A percentile compares a stretch with the other conserved stretches of the same genome.
Conservation (phyloP, 352 stramenopile genomes). For the Phytophthora kernoviae region DNA sequence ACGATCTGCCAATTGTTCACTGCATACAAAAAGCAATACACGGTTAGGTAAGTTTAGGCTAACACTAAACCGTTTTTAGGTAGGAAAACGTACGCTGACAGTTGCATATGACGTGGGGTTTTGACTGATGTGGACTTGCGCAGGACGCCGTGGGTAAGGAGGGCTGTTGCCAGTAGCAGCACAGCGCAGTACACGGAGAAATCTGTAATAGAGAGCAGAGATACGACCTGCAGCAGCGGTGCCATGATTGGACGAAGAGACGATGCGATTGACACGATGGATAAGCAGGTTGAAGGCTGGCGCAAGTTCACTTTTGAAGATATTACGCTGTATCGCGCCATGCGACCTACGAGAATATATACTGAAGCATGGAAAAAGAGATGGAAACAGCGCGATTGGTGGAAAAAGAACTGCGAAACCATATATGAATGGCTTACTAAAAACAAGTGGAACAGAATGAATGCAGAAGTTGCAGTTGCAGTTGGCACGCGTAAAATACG, state of each 20-base stretch:
- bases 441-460: too few relatives aligned
- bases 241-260: slow-evolving; percentile 5
- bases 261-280: background rate
- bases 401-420: too few relatives aligned
- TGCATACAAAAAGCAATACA: slow-evolving; percentile 2
- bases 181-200: slow-evolving; percentile 29
- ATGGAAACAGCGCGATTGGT: too few relatives aligned
- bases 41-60: background rate
- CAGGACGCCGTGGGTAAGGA: slow-evolving; percentile 15
- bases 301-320: background rate
- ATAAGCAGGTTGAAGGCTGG: background rate
- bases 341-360: background rate
- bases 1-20: slow-evolving; percentile 28
- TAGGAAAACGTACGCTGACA: slow-evolving; percentile 38
- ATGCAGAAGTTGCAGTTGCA: slow-evolving; percentile 1
- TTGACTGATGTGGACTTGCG: slow-evolving; percentile 10
- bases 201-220: slow-evolving; percentile 20
- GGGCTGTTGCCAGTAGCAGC: slow-evolving; percentile 26
- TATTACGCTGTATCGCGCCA: slow-evolving; percentile 2
- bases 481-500: slow-evolving; percentile 22
- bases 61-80: slow-evolving; percentile 7
- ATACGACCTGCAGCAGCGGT: slow-evolving; percentile 6
- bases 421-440: too few relatives aligned
- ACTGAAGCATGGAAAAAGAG: background rate
- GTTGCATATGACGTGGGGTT: slow-evolving; percentile 11